phyloP scores from a whole-genome alignment of 176 grass and related monocot species.

The Poa pratensis region DNA sequence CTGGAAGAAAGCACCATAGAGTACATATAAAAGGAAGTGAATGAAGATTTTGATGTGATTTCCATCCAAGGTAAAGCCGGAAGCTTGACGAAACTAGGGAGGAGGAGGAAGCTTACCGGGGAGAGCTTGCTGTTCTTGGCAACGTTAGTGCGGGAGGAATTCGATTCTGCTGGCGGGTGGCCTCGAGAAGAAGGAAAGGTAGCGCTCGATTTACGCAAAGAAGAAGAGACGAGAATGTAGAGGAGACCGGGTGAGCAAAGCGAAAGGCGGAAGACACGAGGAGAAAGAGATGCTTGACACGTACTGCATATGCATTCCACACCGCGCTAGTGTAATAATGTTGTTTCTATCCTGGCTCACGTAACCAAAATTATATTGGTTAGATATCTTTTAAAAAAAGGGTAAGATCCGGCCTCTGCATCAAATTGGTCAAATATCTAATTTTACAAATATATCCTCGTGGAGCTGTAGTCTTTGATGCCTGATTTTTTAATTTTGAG shows the following conservation, averaged over 20 bases:
- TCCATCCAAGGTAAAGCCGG: neutral
- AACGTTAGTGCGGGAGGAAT: neutral
- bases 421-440: too few species aligned
- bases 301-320: neutral
- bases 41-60: constrained; percentile 2
- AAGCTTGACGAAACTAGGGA: neutral
- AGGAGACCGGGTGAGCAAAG: neutral
- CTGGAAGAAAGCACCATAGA: neutral
- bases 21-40: neutral
- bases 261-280: neutral
- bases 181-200: constrained; percentile 33
- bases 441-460: too few species aligned
- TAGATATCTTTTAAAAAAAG: too few species aligned
- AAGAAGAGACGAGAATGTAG: neutral
- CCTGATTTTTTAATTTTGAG: too few species aligned
- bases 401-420: too few species aligned
- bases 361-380: too few species aligned
- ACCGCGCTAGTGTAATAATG: too few species aligned
- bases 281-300: constrained; percentile 19
- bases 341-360: too few species aligned
- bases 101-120: neutral
- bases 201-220: neutral
- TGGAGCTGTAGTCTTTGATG: too few species aligned
- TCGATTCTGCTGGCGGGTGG: constrained; percentile 18
- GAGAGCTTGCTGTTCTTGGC: constrained; percentile 10